phyloP scores from a whole-genome alignment of 805 yeast species.

The Starmerella sp. region DNA sequence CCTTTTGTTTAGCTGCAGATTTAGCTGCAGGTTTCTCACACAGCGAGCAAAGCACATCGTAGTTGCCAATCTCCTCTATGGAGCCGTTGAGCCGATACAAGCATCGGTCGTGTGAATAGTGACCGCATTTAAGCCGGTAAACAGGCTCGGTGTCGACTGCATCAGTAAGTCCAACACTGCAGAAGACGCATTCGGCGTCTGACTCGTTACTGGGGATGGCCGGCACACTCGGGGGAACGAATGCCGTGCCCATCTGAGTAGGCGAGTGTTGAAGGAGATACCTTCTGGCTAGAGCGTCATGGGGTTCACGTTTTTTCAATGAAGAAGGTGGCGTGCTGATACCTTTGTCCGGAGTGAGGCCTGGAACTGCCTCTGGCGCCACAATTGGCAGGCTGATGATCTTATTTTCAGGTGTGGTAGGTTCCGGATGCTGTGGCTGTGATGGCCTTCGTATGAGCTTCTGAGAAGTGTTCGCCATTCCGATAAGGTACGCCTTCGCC shows the following conservation, averaged over 20 bases:
- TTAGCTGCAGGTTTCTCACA: neutral
- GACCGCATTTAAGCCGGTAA: neutral
- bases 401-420: neutral
- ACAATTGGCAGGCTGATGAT: neutral
- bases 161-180: neutral
- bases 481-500: neutral
- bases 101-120: neutral
- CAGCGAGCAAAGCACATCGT: neutral
- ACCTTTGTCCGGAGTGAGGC: neutral
- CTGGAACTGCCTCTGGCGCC: neutral
- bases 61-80: neutral
- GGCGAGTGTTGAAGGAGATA: neutral
- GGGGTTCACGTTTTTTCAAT: neutral
- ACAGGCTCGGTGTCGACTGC: neutral
- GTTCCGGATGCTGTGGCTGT: neutral
- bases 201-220: neutral
- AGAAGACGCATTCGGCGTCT: neutral
- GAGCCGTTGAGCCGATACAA: neutral
- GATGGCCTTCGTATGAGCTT: neutral
- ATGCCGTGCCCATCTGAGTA: neutral
- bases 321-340: neutral
- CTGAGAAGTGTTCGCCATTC: neutral
- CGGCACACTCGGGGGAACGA: neutral
- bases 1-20: neutral
- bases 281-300: neutral